Evolutionary conservation across 78 protist species (phyloP), one percentile per base, ranked within the genome.

Genomic region (Fonticula alba): DNA sequence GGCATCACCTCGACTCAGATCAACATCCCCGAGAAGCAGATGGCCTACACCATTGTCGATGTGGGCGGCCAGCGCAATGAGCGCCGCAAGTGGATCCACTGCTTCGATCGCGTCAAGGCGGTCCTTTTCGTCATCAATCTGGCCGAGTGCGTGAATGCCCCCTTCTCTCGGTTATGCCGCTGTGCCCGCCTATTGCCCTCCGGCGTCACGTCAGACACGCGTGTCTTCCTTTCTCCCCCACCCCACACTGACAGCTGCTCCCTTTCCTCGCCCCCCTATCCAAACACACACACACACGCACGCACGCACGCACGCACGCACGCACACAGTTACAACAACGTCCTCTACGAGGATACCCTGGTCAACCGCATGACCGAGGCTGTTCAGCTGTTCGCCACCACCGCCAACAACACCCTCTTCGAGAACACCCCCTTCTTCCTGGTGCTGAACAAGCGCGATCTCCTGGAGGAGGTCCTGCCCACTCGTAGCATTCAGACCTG

Each of bases 21-120:
- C 53, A 17, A 13, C 31, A 62, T 62, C 53, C 10, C 13, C 15
- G 19, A 0, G 33, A 22, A 22, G 26, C 26, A 47, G 10, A 62
- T 20, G 13, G 0, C 26, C 19, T 68, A 10, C 66, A 62, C 50
- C 15, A 19, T 78, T 41, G 31, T 37, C 40, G 83, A 79, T 58
- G 75, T 79, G 24, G 83, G 83, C 36, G 83, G 83, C n/a, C 83
- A 79, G 68, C 69, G 83, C 31, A 79, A 68, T 56, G 80, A 79
- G 71, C 47, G 83, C 17, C 27, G 60, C 19, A 79, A 79, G 63
- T 72, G 83, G 83, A 52, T 79, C 49, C 78, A 73, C 57, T 51
- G 68, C 55, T 74, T 74, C 26, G 75, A 65, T 4, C 72, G 53
- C 61, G 74, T 74, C 14, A 74, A 41, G 3, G 51, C 75, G 15